Evolutionary conservation across 768 basidiomycete species (phyloP), one percentile per base, ranked within the genome.

Genomic region (Tulasnella calospora): DNA sequence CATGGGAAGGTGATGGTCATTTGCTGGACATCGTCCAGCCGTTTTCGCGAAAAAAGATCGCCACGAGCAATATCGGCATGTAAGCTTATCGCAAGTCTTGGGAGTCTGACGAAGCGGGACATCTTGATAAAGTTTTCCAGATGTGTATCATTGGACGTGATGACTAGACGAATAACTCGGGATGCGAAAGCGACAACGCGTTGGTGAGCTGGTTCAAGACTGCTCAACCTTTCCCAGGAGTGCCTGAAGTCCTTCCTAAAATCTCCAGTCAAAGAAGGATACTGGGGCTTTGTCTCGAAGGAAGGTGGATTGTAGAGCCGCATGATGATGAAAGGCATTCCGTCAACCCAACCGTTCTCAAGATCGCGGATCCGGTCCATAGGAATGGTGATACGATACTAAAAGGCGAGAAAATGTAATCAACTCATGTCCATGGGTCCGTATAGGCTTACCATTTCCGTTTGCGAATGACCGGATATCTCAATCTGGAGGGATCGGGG

Each of bases 131-230:
- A 94, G 38, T 84, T 84, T 19, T 85, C 80, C 5, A 91, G 84
- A 74, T 90, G 89, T 3, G 82, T 81, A n/a, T 87, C 83, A 27
- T 90, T 85, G 80, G 86, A 88, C 0, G 94, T 85, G 13, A 90
- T 81, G 44, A 94, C 81, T 5, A 95, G 83, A 57, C 94, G 91
- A 71, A 79, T 47, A 1, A 38, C 72, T 40, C 40, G 40, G 27
- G 78, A 75, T 12, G 92, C 91, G 81, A 91, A 95, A 19, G 91
- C 89, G 0, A 92, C 89, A 46, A 94, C 86, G 2, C 83, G 81
- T 40, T 82, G 85, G 78, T 94, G 94, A 0, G 87, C 87, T n/a
- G 87, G 83, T 80, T 91, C 87, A 38, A 94, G 81, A 21, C 87
- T 86, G 19, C 88, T 88, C 17, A 93, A 85, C 19, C 93, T 88